Conservation (phyloP, 2,329 filamentous ascomycete genomes). For the Phoma sp. region DNA sequence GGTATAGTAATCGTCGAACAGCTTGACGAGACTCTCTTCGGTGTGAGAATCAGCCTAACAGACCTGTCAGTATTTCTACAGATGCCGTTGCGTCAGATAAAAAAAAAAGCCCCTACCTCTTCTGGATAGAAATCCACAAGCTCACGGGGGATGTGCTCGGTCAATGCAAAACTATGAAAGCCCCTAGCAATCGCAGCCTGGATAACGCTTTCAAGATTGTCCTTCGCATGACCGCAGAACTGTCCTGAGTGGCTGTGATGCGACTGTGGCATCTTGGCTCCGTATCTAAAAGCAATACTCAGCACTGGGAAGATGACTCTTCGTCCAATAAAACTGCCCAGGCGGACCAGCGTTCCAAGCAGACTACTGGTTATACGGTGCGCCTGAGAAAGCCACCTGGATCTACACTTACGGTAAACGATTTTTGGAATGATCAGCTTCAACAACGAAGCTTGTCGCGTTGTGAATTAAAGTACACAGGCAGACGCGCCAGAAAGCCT, state of each 20-base stretch:
- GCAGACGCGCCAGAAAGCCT: constrained; percentile 5
- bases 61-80: constrained; percentile 13
- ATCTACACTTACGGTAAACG: too few species aligned
- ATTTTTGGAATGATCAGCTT: too few species aligned
- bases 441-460: too few species aligned
- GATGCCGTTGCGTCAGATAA: not conserved
- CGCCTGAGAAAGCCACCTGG: too few species aligned
- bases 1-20: constrained; percentile 73
- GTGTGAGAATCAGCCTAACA: constrained; percentile 32
- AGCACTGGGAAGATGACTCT: constrained; percentile 3
- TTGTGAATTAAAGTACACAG: not conserved
- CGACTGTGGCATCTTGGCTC: constrained; percentile 80
- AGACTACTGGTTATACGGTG: too few species aligned
- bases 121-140: constrained; percentile 87
- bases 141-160: constrained; percentile 92
- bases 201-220: constrained; percentile 83
- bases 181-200: constrained; percentile 76
- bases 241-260: constrained; percentile 98
- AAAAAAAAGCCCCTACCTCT: constrained; percentile 62
- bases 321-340: not conserved
- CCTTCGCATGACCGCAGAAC: constrained; percentile 87
- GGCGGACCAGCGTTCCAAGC: too few species aligned
- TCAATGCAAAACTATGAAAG: constrained; percentile 84
- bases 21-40: constrained; percentile 44
- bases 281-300: not conserved